Evolutionary conservation across 306 rosid genomes (phyloP).

Genomic region (Cucurbita moschata): DNA sequence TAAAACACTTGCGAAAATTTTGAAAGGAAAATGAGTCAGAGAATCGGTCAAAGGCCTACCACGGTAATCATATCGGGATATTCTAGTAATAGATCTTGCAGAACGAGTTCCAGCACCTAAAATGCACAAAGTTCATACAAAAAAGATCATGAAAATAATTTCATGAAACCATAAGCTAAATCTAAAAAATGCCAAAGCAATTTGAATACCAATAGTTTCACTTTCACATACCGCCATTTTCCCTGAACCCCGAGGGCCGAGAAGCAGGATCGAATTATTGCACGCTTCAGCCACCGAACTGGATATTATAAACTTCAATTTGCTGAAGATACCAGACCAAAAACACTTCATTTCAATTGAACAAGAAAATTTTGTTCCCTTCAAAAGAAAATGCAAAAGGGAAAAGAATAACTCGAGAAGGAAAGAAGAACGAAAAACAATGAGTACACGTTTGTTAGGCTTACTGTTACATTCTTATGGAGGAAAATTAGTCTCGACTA

Average conservation of each 20-base stretch:
- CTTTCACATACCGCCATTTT: constrained; percentile 48
- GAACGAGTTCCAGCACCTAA: constrained; percentile 72
- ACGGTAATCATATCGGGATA: constrained; percentile 61
- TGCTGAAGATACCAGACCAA: constrained; percentile 26
- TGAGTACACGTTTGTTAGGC: background rate
- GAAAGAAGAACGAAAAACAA: background rate
- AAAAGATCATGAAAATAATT: background rate
- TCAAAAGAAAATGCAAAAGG: background rate
- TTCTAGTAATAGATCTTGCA: constrained; percentile 47
- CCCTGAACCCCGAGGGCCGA: constrained; percentile 88
- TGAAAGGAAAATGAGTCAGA: background rate
- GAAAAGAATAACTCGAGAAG: background rate
- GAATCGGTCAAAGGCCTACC: constrained; percentile 23
- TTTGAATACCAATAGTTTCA: background rate
- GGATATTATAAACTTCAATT: constrained; percentile 65
- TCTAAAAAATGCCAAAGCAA: background rate
- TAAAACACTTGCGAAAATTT: background rate
- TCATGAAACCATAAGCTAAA: background rate
- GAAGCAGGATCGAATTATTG: constrained; percentile 78
- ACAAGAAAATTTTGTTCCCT: background rate
- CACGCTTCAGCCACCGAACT: constrained; percentile 77
- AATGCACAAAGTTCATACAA: background rate
- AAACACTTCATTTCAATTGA: background rate
- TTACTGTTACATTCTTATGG: background rate
- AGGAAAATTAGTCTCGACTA: background rate